These are phyloP conservation scores for Acidomyces sp. DNA, from an alignment of 495 filamentous ascomycete species.

Conservation along the genomic window DNA sequence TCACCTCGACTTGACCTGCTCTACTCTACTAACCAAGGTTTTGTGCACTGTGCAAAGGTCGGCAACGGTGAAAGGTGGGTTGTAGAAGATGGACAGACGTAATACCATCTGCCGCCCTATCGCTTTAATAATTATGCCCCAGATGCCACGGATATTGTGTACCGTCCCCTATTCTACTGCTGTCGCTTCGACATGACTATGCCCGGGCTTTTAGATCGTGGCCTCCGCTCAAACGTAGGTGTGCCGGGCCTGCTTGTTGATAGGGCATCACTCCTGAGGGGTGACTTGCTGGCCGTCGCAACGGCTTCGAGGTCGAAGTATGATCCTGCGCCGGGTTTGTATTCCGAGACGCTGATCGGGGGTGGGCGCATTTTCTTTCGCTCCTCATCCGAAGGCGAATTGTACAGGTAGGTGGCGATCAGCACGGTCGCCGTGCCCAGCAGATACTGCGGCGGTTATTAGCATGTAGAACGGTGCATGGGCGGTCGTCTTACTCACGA, in stretches of 20 bases:
- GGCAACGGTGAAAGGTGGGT: too few relatives aligned
- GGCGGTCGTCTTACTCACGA: conserved; percentile 40
- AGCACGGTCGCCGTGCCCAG: conserved; percentile 66
- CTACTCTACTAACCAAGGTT: too few relatives aligned
- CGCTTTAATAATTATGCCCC: too few relatives aligned
- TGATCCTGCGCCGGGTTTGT: conserved; percentile 41
- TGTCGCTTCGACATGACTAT: not conserved
- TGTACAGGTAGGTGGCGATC: conserved; percentile 75
- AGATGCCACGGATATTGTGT: too few relatives aligned
- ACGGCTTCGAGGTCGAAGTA: conserved; percentile 41
- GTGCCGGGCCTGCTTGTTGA: conserved; percentile 57
- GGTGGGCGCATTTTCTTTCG: conserved; percentile 38
- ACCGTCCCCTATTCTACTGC: too few relatives aligned
- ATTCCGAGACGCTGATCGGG: conserved; percentile 60
- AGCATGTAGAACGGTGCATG: not conserved
- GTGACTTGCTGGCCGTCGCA: conserved; percentile 25
- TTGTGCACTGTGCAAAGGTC: too few relatives aligned
- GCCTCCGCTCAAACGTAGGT: conserved; percentile 35
- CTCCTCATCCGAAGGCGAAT: conserved; percentile 15
- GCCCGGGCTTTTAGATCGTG: not conserved
- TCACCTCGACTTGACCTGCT: too few relatives aligned
- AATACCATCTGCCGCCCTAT: too few relatives aligned
- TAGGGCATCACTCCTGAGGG: conserved; percentile 40
- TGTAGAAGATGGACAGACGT: too few relatives aligned
- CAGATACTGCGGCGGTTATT: conserved; percentile 49